Conservation (phyloP, 495 filamentous ascomycete genomes). For the Evernia prunastri region DNA sequence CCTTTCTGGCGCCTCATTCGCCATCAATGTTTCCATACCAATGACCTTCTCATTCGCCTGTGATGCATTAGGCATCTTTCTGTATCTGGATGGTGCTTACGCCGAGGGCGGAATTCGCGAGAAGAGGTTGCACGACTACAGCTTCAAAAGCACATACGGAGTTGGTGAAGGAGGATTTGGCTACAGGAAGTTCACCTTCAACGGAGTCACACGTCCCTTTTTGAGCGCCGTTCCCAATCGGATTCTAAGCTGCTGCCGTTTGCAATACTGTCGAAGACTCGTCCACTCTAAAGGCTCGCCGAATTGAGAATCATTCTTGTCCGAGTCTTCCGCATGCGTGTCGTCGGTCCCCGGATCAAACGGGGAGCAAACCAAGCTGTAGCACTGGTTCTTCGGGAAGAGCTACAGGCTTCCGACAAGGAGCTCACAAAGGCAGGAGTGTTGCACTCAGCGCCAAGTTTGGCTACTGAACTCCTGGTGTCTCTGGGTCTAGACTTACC, state of each 20-base stretch:
- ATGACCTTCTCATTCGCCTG: not conserved
- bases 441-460: slow-evolving; percentile 2
- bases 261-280: not conserved
- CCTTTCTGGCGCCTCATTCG: not conserved
- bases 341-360: not conserved
- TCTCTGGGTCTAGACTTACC: too few relatives aligned
- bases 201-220: not conserved
- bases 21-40: not conserved
- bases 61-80: not conserved
- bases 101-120: not conserved
- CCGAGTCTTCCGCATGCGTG: not conserved
- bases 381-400: not conserved
- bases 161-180: not conserved
- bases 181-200: not conserved
- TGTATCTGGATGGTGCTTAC: slow-evolving; percentile 2
- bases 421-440: slow-evolving; percentile 9
- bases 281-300: not conserved
- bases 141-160: not conserved
- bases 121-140: not conserved
- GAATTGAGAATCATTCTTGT: not conserved
- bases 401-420: not conserved
- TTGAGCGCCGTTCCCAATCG: not conserved
- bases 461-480: too few relatives aligned
- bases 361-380: too few relatives aligned
- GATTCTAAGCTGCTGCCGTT: not conserved